Conservation (phyloP, 2,329 filamentous ascomycete species). For the Phaeosphaeriaceae sp. region DNA sequence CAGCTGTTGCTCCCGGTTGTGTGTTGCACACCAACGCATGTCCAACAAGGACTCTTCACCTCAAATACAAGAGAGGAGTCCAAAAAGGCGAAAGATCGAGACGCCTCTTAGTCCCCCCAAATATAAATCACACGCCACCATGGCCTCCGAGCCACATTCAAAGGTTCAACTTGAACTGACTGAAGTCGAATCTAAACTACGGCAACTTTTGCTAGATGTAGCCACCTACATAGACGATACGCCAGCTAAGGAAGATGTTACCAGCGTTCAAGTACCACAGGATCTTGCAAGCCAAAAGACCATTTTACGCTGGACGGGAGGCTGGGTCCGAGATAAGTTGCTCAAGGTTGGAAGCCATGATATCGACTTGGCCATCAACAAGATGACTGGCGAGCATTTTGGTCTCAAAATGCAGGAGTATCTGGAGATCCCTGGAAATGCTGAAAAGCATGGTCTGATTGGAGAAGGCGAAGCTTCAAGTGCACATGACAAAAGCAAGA, state of each 20-base stretch:
- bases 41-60: constrained; percentile 29
- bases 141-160: constrained; percentile 25
- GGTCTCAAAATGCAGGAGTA: constrained; percentile 72
- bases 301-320: constrained; percentile 79
- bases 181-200: constrained; percentile 72
- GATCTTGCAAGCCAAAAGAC: constrained; percentile 55
- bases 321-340: constrained; percentile 87
- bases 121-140: constrained; percentile 32
- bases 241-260: constrained; percentile 29
- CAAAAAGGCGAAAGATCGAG: constrained; percentile 42
- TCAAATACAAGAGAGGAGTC: constrained; percentile 29
- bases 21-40: constrained; percentile 30
- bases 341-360: constrained; percentile 75
- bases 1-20: not conserved
- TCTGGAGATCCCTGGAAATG: constrained; percentile 65
- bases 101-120: constrained; percentile 22
- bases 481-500: constrained; percentile 56
- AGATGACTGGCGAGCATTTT: constrained; percentile 81
- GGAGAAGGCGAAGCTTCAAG: constrained; percentile 46
- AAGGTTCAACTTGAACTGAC: constrained; percentile 64
- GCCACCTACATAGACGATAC: constrained; percentile 68
- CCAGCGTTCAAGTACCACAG: constrained; percentile 49
- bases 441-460: constrained; percentile 64
- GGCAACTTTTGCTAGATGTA: constrained; percentile 81
- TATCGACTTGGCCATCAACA: constrained; percentile 85